Base-by-base conservation (phyloP, 306 rosid genomes). In the Casuarina cunninghamiana region DNA sequence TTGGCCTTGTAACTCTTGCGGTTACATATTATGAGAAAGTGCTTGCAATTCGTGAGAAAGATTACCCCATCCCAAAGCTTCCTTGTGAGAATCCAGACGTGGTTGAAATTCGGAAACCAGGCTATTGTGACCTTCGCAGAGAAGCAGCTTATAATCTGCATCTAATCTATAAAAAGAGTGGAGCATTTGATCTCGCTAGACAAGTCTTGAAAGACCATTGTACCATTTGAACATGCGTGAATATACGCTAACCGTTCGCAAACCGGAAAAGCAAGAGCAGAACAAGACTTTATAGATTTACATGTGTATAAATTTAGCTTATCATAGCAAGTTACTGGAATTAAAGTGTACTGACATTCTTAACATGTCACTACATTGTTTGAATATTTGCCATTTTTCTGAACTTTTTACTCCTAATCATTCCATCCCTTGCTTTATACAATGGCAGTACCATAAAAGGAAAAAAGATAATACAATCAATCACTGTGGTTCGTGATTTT, bases 111-210 rank as follows among this genome's bases (percentile, higher is more conserved):
- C 86, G 41, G 74, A 76, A 63, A 54, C 85, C 85, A 43, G 94
- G 93, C 75, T 84, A 87, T 66, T 91, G 98, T 74, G 87, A 94
- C 78, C 93, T 94, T 79, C 87, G 89, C 50, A 88, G 98, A 77
- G 98, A 94, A 77, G 94, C 98, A 6, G 96, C 97, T 58, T 87
- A 78, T 83, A 94, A 94, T 89, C 82, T 94, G 78, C 98, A 94
- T 86, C 83, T 91, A 5, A 91, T 94, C 73, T 91, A 94, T 78
- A 94, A 86, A 83, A 88, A 75, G 75, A 90, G 98, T 70, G 98
- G 98, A 55, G 97, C 96, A 51, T 48, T 85, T 69, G 98, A 91
- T 88, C 98, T 91, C 83, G 96, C 97, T 67, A 89, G 94, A 78
- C 91, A 86, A 89, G 90, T 91, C 82, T 84, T 91, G 4, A 94